These are phyloP conservation scores for Agaricus subrufescens DNA, from an alignment of 768 basidiomycete genomes.

Conservation along the genomic window DNA sequence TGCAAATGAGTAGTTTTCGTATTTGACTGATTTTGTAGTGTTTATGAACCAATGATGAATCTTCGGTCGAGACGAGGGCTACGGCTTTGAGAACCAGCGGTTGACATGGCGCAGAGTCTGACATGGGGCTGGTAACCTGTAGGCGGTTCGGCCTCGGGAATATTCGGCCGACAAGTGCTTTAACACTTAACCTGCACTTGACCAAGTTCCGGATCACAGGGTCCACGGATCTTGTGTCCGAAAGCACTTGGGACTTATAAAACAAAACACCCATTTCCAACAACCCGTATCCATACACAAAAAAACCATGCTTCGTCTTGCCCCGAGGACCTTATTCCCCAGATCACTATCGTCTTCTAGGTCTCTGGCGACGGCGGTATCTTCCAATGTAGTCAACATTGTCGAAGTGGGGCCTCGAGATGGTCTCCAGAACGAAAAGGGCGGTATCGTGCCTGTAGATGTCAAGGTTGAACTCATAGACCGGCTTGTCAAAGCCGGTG, in stretches of 20 bases:
- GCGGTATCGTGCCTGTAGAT: slow-evolving; percentile 55
- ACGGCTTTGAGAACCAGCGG: too few relatives aligned
- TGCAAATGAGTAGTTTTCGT: too few relatives aligned
- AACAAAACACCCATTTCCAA: not conserved
- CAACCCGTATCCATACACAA: not conserved
- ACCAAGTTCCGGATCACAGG: too few relatives aligned
- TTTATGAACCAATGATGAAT: too few relatives aligned
- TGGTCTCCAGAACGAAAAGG: slow-evolving; percentile 87
- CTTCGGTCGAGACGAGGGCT: too few relatives aligned
- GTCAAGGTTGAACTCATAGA: slow-evolving; percentile 80
- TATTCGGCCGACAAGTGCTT: not conserved
- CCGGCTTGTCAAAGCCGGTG: slow-evolving; percentile 63
- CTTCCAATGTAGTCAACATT: slow-evolving; percentile 49
- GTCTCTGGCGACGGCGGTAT: slow-evolving; percentile 13
- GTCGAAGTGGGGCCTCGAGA: slow-evolving; percentile 92
- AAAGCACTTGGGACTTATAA: not conserved
- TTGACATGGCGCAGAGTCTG: not conserved
- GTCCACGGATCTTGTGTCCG: not conserved
- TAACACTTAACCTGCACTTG: too few relatives aligned
- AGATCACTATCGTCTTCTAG: not conserved
- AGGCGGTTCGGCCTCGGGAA: not conserved
- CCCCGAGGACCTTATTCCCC: not conserved
- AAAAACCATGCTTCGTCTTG: slow-evolving; percentile 2
- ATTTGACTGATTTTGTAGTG: too few relatives aligned
- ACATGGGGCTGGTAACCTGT: not conserved